These are phyloP conservation scores for Ottelia alismoides DNA, from an alignment of 106 monocot species.

Conservation along the genomic window DNA sequence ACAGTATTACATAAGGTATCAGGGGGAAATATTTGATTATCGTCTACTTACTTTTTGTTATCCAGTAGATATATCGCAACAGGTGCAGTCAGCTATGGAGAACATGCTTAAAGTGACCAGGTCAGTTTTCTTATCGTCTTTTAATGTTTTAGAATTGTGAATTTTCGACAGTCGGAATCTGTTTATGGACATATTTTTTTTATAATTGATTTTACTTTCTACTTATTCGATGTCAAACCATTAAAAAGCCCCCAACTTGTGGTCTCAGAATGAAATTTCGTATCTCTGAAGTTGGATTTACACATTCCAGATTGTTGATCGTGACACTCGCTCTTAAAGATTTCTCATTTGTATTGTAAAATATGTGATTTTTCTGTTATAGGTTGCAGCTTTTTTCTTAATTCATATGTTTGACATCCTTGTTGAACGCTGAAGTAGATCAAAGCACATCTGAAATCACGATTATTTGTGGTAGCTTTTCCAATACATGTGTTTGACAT, in stretches of 20 bases:
- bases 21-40: neutral
- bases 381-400: no score
- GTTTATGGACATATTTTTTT: no score
- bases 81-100: conserved; percentile 18
- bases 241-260: neutral
- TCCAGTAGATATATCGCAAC: conserved; percentile 18
- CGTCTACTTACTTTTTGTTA: neutral
- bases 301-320: no score
- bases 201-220: neutral
- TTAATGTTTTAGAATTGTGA: no score
- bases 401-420: no score
- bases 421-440: conserved; percentile 13
- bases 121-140: conserved; percentile 1
- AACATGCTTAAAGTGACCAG: conserved; percentile 20
- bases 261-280: neutral
- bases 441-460: conserved; percentile 11
- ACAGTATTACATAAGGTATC: neutral
- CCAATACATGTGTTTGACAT: no score
- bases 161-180: no score
- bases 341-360: no score
- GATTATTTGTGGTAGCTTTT: no score
- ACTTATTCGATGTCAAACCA: neutral
- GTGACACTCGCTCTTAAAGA: no score
- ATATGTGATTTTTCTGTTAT: no score
- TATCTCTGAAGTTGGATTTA: neutral